phyloP scores from a whole-genome alignment of 331 rosid genomes.

The Quercus phellos region DNA sequence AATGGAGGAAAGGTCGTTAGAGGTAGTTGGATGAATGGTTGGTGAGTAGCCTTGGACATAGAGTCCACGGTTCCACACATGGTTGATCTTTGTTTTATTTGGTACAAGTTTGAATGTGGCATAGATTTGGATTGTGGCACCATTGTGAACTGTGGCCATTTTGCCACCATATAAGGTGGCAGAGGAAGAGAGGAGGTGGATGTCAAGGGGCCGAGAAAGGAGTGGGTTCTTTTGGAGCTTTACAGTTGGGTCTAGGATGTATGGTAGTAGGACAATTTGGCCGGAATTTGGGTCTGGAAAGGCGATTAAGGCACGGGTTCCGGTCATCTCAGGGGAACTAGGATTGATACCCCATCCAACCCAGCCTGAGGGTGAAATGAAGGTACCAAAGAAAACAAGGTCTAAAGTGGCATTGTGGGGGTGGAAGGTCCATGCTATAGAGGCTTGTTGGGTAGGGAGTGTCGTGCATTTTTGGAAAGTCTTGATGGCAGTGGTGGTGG shows the following conservation, averaged over 20 bases:
- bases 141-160: slow-evolving; percentile 65
- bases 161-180: slow-evolving; percentile 70
- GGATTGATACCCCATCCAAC: slow-evolving; percentile 94
- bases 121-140: slow-evolving; percentile 70
- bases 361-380: slow-evolving; percentile 98
- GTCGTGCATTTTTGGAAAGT: slow-evolving; percentile 71
- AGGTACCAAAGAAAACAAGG: slow-evolving; percentile 72
- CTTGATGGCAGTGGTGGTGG: slow-evolving; percentile 48
- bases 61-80: slow-evolving; percentile 89
- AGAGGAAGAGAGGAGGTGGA: slow-evolving; percentile 61
- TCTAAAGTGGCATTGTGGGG: slow-evolving; percentile 64
- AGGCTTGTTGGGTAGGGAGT: slow-evolving; percentile 87
- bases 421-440: slow-evolving; percentile 95
- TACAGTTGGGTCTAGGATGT: slow-evolving; percentile 65
- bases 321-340: slow-evolving; percentile 66
- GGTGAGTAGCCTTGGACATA: slow-evolving; percentile 98
- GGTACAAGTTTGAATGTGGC: slow-evolving; percentile 50
- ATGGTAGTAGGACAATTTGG: slow-evolving; percentile 70
- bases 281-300: slow-evolving; percentile 82
- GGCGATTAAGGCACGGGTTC: slow-evolving; percentile 71
- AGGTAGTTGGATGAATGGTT: slow-evolving; percentile 78
- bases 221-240: slow-evolving; percentile 73
- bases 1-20: slow-evolving; percentile 64
- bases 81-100: slow-evolving; percentile 65
- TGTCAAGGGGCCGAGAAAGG: slow-evolving; percentile 79